phyloP scores from a whole-genome alignment of 2,329 filamentous ascomycete genomes.

The Diaporthe citri region DNA sequence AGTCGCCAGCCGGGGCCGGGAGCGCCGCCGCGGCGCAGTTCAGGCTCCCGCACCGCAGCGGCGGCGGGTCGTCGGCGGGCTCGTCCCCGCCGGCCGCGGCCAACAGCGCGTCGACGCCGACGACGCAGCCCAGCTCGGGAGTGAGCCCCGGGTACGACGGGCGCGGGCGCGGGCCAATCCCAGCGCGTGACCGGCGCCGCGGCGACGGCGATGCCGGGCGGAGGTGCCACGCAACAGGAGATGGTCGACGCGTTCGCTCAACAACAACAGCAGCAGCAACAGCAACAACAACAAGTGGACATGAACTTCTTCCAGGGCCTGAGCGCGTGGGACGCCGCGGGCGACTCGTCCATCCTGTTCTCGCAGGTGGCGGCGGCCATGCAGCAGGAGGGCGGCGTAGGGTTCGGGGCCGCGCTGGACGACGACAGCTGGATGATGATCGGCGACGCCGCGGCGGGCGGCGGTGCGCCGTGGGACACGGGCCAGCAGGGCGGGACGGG shows the following conservation, averaged over 20 bases:
- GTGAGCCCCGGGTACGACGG: conserved; percentile 24
- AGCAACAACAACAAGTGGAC: neutral
- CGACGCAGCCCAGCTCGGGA: conserved; percentile 30
- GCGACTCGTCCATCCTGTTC: conserved; percentile 24
- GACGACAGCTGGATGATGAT: conserved; percentile 39
- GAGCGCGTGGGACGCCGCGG: conserved; percentile 27
- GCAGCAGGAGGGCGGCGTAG: neutral
- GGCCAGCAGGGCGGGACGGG: neutral
- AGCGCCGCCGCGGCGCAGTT: conserved; percentile 22
- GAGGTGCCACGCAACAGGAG: neutral
- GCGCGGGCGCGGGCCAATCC: neutral
- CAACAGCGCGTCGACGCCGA: conserved; percentile 31
- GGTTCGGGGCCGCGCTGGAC: conserved; percentile 14
- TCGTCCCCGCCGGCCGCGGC: conserved; percentile 32
- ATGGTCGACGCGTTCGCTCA: neutral
- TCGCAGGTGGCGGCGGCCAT: conserved; percentile 36
- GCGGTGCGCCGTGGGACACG: conserved; percentile 1
- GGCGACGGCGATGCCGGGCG: neutral
- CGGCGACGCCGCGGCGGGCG: conserved; percentile 17
- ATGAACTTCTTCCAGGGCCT: conserved; percentile 34
- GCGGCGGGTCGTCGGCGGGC: conserved; percentile 27
- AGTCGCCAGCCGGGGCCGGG: neutral
- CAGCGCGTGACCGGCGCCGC: neutral
- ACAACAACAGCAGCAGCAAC: neutral
- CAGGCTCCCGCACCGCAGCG: conserved; percentile 33